phyloP scores from a whole-genome alignment of 2,329 filamentous ascomycete species.

The Aureobasidium musti region DNA sequence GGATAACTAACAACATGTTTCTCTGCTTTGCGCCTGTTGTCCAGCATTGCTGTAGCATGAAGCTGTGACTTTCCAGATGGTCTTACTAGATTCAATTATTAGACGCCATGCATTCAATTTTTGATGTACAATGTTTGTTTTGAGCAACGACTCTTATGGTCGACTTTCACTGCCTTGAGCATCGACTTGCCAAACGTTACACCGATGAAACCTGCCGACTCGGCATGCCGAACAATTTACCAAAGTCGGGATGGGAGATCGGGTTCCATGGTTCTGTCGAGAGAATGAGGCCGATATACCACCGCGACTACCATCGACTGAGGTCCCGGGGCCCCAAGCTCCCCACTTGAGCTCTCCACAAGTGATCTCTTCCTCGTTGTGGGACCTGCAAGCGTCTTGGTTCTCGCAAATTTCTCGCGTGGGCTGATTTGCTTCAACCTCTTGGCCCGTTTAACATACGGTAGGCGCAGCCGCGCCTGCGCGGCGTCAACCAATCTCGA shows the following conservation, averaged over 20 bases:
- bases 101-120: too few species aligned
- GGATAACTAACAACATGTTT: background rate
- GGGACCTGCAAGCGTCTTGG: slow-evolving; percentile 18
- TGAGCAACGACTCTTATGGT: background rate
- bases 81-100: too few species aligned
- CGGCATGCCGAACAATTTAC: slow-evolving; percentile 4
- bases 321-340: slow-evolving; percentile 7
- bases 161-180: background rate
- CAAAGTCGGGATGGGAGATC: background rate
- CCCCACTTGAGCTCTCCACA: slow-evolving; percentile 22
- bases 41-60: too few species aligned
- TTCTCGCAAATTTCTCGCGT: slow-evolving; percentile 1
- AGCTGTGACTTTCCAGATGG: too few species aligned
- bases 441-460: background rate
- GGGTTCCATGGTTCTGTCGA: background rate
- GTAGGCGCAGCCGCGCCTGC: background rate
- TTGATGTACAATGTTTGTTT: too few species aligned
- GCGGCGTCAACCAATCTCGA: background rate
- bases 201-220: background rate
- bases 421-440: slow-evolving; percentile 8
- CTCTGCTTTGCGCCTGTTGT: too few species aligned
- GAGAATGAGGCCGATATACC: slow-evolving; percentile 16
- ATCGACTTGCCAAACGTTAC: background rate
- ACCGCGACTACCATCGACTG: background rate
- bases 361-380: background rate